Conservation (phyloP, 192 early-diverging fungal species). For the Oehlia diaphana region DNA sequence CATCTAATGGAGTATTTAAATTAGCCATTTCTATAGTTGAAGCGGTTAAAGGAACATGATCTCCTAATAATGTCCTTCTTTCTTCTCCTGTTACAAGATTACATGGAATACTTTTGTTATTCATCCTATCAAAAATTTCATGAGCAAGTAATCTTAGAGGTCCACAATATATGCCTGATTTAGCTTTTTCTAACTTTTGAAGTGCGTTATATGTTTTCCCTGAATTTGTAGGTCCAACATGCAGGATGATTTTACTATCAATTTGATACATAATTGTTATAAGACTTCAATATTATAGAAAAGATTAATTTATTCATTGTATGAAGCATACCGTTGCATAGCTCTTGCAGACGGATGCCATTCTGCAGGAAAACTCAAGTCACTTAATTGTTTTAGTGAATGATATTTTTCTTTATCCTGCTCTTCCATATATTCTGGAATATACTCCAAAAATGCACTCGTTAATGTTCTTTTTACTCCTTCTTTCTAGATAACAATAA, state of each 20-base stretch:
- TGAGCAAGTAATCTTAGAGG: slow-evolving; percentile 91
- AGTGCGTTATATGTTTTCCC: slow-evolving; percentile 95
- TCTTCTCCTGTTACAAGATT: slow-evolving; percentile 94
- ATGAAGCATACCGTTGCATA: slow-evolving; percentile 60
- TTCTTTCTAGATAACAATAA: neutral
- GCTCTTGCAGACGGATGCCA: slow-evolving; percentile 75
- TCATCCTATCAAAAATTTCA: slow-evolving; percentile 89
- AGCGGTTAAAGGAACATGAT: slow-evolving; percentile 51
- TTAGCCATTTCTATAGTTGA: slow-evolving; percentile 94
- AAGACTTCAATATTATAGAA: neutral
- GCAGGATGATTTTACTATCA: slow-evolving; percentile 78
- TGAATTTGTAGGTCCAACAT: slow-evolving; percentile 97
- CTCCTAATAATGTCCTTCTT: slow-evolving; percentile 48
- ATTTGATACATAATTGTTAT: neutral
- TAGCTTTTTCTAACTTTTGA: slow-evolving; percentile 60
- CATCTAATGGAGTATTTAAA: slow-evolving; percentile 54
- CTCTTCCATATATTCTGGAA: slow-evolving; percentile 39
- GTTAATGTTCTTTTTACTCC: slow-evolving; percentile 31
- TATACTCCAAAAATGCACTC: slow-evolving; percentile 46
- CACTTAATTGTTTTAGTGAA: slow-evolving; percentile 63
- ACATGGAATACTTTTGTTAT: slow-evolving; percentile 70
- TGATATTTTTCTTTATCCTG: slow-evolving; percentile 42
- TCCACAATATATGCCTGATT: slow-evolving; percentile 81
- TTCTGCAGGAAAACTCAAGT: slow-evolving; percentile 78
- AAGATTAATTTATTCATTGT: neutral